Percentiles rank a stretch among this genome's conserved stretches.
These are phyloP conservation scores for Monosporozyma servazzii DNA, from an alignment of 805 yeast genomes.

Conservation along the genomic window DNA sequence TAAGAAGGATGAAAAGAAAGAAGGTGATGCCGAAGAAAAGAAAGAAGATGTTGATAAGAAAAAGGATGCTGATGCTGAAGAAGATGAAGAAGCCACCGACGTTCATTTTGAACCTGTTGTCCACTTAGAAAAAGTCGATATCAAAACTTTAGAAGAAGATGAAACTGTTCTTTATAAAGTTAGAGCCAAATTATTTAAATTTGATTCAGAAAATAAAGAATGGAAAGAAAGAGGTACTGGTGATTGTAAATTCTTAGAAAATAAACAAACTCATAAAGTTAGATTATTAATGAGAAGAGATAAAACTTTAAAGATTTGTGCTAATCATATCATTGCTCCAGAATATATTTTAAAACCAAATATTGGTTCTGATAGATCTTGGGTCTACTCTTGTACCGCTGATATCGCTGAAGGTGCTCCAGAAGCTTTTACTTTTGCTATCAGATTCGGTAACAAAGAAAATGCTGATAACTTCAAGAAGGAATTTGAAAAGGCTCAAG, in stretches of 20 bases:
- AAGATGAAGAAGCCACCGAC: constrained; percentile 34
- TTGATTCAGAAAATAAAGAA: constrained; percentile 73
- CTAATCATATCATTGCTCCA: constrained; percentile 83
- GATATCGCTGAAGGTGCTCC: constrained; percentile 94
- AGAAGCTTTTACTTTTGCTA: constrained; percentile 93
- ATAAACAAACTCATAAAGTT: constrained; percentile 70
- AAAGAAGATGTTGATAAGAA: constrained; percentile 21
- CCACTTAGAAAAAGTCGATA: constrained; percentile 89
- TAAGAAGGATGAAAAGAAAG: constrained; percentile 57
- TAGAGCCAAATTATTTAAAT: constrained; percentile 91
- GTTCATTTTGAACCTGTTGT: constrained; percentile 96
- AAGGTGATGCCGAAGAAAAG: constrained; percentile 31
- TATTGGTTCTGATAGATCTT: constrained; percentile 94
- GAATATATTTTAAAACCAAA: constrained; percentile 82
- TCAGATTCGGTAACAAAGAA: constrained; percentile 85
- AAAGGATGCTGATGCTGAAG: constrained; percentile 31
- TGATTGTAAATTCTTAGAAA: constrained; percentile 90
- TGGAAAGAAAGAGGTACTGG: constrained; percentile 99
- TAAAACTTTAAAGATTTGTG: constrained; percentile 95
- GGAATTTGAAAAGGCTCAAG: constrained; percentile 79
- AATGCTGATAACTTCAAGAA: constrained; percentile 94
- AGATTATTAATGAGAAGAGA: constrained; percentile 98
- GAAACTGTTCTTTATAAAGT: constrained; percentile 78
- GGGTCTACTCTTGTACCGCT: constrained; percentile 94
- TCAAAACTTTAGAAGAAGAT: constrained; percentile 88